Conservation (phyloP, 345 rosid species). For the Ceriops decandra region DNA sequence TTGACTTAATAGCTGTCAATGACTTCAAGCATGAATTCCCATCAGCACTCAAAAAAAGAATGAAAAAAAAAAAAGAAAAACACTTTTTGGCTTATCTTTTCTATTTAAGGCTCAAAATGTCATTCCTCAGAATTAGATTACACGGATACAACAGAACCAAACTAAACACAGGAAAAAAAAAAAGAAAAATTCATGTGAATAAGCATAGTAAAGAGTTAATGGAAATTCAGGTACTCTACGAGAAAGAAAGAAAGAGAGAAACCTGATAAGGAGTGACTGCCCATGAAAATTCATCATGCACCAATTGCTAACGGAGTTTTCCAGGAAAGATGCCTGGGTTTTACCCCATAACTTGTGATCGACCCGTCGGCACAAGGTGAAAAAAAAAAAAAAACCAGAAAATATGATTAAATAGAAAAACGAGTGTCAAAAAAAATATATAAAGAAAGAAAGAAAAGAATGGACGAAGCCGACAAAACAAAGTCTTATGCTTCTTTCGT, state of each 20-base stretch:
- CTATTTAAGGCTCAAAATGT: constrained; percentile 2
- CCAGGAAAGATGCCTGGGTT: background rate
- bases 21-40: background rate
- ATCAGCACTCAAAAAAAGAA: constrained; percentile 5
- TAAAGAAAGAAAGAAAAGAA: background rate
- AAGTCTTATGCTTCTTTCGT: too few species aligned
- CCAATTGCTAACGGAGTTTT: background rate
- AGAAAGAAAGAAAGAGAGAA: background rate
- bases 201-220: constrained; percentile 6
- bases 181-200: background rate
- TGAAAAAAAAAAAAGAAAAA: background rate
- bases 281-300: constrained; percentile 1
- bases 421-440: too few species aligned
- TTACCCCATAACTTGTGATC: constrained; percentile 1
- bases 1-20: background rate
- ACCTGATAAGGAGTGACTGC: constrained; percentile 8
- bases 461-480: too few species aligned
- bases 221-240: background rate
- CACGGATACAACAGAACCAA: background rate
- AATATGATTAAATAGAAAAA: too few species aligned
- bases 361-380: background rate
- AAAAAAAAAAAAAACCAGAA: background rate
- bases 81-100: background rate
- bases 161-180: background rate
- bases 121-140: background rate